phyloP scores from a whole-genome alignment of 805 yeast species.

The Starmerella cellae region DNA sequence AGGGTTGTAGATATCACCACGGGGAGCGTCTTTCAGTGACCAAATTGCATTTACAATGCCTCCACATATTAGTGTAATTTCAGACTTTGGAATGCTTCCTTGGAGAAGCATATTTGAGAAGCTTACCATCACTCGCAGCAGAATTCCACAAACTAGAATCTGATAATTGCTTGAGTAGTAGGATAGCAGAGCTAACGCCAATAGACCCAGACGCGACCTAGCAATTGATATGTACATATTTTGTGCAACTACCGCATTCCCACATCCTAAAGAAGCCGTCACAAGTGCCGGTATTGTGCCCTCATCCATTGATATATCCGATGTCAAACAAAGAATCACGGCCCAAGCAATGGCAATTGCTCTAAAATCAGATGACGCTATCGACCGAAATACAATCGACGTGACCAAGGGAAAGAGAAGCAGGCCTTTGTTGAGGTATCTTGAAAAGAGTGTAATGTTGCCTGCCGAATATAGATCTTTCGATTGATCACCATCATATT shows the following conservation, averaged over 20 bases:
- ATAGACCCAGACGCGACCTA: constrained; percentile 16
- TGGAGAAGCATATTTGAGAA: constrained; percentile 4
- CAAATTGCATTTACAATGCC: constrained; percentile 14
- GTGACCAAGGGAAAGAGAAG: constrained; percentile 11
- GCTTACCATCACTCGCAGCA: constrained; percentile 9
- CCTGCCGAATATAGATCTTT: constrained; percentile 1
- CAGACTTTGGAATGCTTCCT: constrained; percentile 13
- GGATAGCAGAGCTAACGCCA: constrained; percentile 10
- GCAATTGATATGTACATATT: constrained; percentile 18
- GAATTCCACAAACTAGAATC: constrained; percentile 12
- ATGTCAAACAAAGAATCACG: constrained; percentile 12
- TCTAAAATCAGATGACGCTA: constrained; percentile 13
- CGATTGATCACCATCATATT: neutral
- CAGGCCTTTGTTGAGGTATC: constrained; percentile 8
- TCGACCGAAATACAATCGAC: constrained; percentile 9
- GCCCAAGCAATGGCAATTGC: constrained; percentile 14
- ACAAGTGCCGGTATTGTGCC: constrained; percentile 17
- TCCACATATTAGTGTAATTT: constrained; percentile 15
- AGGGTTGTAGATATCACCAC: constrained; percentile 8
- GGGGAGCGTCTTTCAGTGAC: neutral
- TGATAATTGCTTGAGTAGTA: constrained; percentile 7
- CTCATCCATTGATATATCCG: constrained; percentile 17
- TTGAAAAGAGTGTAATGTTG: constrained; percentile 4
- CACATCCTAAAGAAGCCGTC: constrained; percentile 12
- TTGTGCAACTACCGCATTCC: constrained; percentile 12